Evolutionary conservation across 2,329 filamentous ascomycete species (phyloP), one percentile per base, ranked within the genome.

Genomic region (Plenodomus lindquistii): DNA sequence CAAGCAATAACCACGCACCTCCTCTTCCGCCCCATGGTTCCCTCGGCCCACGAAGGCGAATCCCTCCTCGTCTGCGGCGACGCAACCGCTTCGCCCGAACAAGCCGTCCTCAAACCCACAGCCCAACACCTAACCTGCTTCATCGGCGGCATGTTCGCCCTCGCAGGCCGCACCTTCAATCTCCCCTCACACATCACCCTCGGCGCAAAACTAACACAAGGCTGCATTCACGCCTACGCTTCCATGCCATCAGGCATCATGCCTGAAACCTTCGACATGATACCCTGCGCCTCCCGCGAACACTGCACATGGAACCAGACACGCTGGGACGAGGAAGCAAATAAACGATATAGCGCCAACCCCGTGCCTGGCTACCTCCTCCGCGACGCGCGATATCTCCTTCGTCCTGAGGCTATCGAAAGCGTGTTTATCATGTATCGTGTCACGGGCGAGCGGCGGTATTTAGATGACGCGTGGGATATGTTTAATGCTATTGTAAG

Each of bases 41-140:
- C 68, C 11, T 57, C 69, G 36, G 51, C 41, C 5, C 42, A 55
- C 24, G 45, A 50, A 4, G 63, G 68, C 19, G 45, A 60, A 15
- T 58, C 66, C 7, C 51, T 73, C 1, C 50, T 72, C 2, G 60
- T 68, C 35, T 67, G 63, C 21, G 71, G 70, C 18, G 72, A 76
- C 37, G 71, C 77, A 2, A 50, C 49, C 19, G 48, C 57, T 1
- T 39, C 49, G 22, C 44, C 49, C 59, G 51, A 50, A 10, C 42
- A 53, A 2, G 40, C 56, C 11, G 44, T 61, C 4, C 50, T 70
- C 6, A 71, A 77, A 9, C 75, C 81, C 16, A 77, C 84, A 54
- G 79, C 78, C 40, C 78, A 82, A 38, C 83, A 86, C 66, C 73
- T 85, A 4, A 78, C 76, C 10, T 86, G 83, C 66, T 86, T 85